These are phyloP conservation scores for Plectosphaerella cucumerina DNA, from an alignment of 2,329 filamentous ascomycete species.

Conservation along the genomic window DNA sequence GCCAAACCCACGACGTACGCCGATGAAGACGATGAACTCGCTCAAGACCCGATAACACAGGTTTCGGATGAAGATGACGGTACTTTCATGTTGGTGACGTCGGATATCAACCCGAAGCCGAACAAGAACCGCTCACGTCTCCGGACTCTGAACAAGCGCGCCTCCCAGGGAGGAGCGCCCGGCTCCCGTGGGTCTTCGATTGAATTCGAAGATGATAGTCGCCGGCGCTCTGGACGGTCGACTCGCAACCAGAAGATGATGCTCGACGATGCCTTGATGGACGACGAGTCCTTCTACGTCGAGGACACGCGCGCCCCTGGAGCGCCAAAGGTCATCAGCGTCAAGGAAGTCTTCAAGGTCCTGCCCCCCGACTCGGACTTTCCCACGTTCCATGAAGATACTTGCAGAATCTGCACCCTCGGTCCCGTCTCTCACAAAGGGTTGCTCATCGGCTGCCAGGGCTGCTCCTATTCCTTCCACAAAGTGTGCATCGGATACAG, in stretches of 20 bases:
- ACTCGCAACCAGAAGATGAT: constrained; percentile 40
- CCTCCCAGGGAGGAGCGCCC: constrained; percentile 11
- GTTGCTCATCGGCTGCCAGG: constrained; percentile 80
- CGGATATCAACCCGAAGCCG: constrained; percentile 23
- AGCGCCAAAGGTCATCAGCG: constrained; percentile 53
- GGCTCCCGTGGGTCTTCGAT: constrained; percentile 38
- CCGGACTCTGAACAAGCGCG: constrained; percentile 15
- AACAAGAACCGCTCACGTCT: constrained; percentile 11
- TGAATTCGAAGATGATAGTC: constrained; percentile 43
- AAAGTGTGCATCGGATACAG: constrained; percentile 75
- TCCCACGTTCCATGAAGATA: constrained; percentile 60
- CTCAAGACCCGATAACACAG: constrained; percentile 15
- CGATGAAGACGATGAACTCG: constrained; percentile 24
- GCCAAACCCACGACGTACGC: constrained; percentile 11
- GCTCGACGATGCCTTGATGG: constrained; percentile 48
- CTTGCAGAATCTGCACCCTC: constrained; percentile 69
- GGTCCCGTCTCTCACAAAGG: constrained; percentile 56
- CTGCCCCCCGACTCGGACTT: constrained; percentile 63
- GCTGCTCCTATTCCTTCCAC: constrained; percentile 81
- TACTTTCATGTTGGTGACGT: constrained; percentile 30
- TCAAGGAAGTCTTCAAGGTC: constrained; percentile 70
- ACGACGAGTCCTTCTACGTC: constrained; percentile 53
- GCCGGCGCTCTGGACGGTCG: constrained; percentile 43
- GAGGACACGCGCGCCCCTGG: constrained; percentile 39
- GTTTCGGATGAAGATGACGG: constrained; percentile 29